Base-by-base conservation (phyloP, 306 rosid species). In the Sicyos edulis region DNA sequence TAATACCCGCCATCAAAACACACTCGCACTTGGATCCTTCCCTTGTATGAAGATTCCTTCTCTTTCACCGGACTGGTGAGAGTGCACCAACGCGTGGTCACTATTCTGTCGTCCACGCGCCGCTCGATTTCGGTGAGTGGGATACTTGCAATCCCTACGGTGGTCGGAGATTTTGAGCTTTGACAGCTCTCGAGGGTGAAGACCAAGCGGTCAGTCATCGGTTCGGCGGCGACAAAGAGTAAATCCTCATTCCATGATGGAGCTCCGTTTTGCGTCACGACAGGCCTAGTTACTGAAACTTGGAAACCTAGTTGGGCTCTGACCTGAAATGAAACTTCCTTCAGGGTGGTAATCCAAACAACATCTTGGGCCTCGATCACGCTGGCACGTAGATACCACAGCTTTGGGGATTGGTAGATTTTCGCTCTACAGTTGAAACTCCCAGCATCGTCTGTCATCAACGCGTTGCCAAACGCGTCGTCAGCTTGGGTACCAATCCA, bases 401-500 rank as follows among this genome's bases (percentile, higher is more conserved):
- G 82, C 70, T 92, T 92, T 2, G 98, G 98, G 0, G 98, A 87
- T 15, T 90, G 93, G 73, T 92, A 92, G 6, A 84, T 78, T 45
- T 90, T 88, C 1, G 96, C 90, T 29, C 74, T 78, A 0, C 90
- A 81, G n/a, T 84, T 78, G 0, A 82, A 84, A 12, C 73, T 76
- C 2, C 75, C 85, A 0, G 80, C 80, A 0, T 88, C 82, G 52
- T 90, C 96, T 0, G 91, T 88, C 56, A 90, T 92, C 89, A 93
- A 88, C 26, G 98, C 91, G 29, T 88, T 93, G 0, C 81, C 69
- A 63, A 92, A 92, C 0, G 98, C 80, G 45, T 92, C 96, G 78
- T 92, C 98, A 0, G 96, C 98, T 10, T 92, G 98, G 0, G 98
- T 92, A 0, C 98, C 98, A 0, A 90, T 42, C 96, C 98, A 92